Conservation (phyloP, 768 basidiomycete genomes). For the Crepidotus variabilis region DNA sequence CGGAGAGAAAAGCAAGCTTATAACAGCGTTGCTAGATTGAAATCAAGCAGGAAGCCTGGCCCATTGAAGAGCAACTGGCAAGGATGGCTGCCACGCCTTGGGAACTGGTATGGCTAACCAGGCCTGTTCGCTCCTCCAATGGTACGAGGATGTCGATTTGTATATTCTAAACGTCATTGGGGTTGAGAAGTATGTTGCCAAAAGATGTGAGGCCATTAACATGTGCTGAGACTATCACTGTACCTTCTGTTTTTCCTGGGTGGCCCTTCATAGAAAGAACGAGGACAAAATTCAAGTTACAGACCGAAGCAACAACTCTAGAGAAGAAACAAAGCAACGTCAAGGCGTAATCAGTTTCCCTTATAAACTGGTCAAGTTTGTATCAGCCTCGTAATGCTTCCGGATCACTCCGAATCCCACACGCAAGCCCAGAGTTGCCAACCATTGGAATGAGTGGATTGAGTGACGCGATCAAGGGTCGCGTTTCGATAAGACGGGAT, state of each 20-base stretch:
- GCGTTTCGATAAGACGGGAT: neutral
- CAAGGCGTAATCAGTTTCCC: no score
- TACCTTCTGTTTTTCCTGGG: neutral
- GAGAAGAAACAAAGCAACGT: neutral
- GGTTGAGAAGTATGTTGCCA: neutral
- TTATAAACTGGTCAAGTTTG: no score
- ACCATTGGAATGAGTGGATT: no score
- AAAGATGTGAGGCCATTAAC: neutral
- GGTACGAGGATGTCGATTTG: neutral
- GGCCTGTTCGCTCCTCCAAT: no score
- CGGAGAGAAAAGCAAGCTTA: neutral
- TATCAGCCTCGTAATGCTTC: no score
- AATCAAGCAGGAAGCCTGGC: neutral
- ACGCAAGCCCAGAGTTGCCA: no score
- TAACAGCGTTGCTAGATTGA: neutral
- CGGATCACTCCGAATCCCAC: no score
- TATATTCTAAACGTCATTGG: neutral
- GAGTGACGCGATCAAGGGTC: no score
- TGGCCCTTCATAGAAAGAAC: neutral
- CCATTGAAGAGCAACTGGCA: neutral
- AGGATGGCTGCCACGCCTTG: neutral
- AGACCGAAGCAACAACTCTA: no score
- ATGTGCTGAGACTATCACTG: neutral
- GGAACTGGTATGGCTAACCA: no score
- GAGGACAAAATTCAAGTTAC: neutral